Conservation (phyloP, 2,329 filamentous ascomycete species). For the Apiospora aurea region DNA sequence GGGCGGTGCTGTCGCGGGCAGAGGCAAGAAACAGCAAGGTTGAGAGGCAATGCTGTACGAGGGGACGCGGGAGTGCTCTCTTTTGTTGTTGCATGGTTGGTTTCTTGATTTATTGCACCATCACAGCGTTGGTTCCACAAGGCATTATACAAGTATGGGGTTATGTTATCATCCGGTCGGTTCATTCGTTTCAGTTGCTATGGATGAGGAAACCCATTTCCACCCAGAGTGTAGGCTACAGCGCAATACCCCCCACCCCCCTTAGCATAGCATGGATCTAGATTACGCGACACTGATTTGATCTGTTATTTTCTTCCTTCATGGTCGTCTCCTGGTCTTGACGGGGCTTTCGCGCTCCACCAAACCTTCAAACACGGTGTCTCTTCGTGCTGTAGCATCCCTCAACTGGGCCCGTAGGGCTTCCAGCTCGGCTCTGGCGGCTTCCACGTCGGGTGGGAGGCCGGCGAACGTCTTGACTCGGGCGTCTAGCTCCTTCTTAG, state of each 20-base stretch:
- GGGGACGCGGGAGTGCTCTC: not conserved
- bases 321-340: conserved; percentile 45
- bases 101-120: conserved; percentile 5
- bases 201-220: not conserved
- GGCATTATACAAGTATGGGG: conserved; percentile 15
- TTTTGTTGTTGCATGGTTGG: conserved; percentile 5
- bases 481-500: conserved; percentile 65
- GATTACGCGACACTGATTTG: conserved; percentile 8
- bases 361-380: conserved; percentile 77
- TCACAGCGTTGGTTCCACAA: not conserved
- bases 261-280: conserved; percentile 24
- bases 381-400: conserved; percentile 66
- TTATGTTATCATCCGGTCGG: conserved; percentile 14
- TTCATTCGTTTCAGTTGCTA: not conserved
- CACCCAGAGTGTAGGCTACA: conserved; percentile 19
- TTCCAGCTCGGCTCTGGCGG: conserved; percentile 75
- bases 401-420: conserved; percentile 69
- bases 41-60: conserved; percentile 25
- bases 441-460: conserved; percentile 73
- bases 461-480: conserved; percentile 73
- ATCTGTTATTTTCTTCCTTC: not conserved
- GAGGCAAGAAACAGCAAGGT: conserved; percentile 59
- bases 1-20: conserved; percentile 73
- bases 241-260: conserved; percentile 22
- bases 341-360: conserved; percentile 67